Conservation (phyloP, 176 grass and related monocot species). For the Triticum timopheevii region DNA sequence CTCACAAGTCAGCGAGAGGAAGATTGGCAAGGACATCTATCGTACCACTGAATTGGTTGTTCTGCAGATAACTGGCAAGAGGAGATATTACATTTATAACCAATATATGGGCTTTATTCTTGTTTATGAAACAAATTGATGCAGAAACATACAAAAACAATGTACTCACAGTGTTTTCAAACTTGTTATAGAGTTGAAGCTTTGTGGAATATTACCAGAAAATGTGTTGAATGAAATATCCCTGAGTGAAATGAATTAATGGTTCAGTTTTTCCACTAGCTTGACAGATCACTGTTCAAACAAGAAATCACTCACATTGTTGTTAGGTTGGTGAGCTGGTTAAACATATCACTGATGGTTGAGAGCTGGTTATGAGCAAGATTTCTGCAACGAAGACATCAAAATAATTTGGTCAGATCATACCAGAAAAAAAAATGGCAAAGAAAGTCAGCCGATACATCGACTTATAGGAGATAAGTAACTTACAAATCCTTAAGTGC, state of each 20-base stretch:
- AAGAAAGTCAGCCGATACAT: background rate
- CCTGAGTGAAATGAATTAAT: conserved; percentile 46
- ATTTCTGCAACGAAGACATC: conserved; percentile 50
- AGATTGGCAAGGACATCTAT: conserved; percentile 79
- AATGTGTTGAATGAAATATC: conserved; percentile 76
- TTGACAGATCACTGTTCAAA: background rate
- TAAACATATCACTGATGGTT: conserved; percentile 67
- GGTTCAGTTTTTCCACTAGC: conserved; percentile 16
- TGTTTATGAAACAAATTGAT: background rate
- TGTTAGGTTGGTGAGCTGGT: conserved; percentile 57
- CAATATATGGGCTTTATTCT: background rate
- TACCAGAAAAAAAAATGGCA: background rate
- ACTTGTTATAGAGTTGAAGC: conserved; percentile 60
- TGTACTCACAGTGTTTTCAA: conserved; percentile 75
- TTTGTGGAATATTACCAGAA: conserved; percentile 78
- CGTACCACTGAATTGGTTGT: conserved; percentile 81
- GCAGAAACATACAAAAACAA: background rate
- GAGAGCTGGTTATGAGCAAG: conserved; percentile 78
- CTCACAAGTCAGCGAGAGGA: conserved; percentile 86
- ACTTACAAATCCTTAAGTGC: conserved; percentile 70
- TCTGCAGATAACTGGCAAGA: conserved; percentile 78
- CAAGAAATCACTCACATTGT: conserved; percentile 60
- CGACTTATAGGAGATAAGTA: background rate
- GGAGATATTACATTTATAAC: conserved; percentile 10
- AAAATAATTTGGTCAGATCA: conserved; percentile 22